Evolutionary conservation across 2,329 filamentous ascomycete genomes (phyloP), one percentile per base, ranked within the genome.

Genomic region (Fusarium sp.): DNA sequence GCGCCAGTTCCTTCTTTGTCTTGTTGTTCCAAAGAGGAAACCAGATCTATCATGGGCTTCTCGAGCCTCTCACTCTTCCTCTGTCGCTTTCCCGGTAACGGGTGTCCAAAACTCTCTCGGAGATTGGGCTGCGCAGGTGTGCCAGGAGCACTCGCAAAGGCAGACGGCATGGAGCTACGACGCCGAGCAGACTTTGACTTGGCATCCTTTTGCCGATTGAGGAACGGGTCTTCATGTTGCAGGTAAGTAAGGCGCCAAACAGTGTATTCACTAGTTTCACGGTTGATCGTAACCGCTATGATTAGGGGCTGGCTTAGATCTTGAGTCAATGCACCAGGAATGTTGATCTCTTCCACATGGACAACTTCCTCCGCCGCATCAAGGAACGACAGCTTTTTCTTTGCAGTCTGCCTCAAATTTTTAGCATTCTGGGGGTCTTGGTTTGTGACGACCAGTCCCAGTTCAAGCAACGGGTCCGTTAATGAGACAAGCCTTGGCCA

Each of bases 241-340:
- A 94, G 84, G 77, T 97, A 97, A 46, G 89, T 87, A 55, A 94
- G 87, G 62, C 90, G 91, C 95, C 95, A 98, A 47, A 98, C 85
- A 5, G 91, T 96, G 77, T 97, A 94, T 74, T 90, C 87, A 72
- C 89, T 91, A 5, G 89, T 89, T 70, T 93, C 91, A 58, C 89
- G 84, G 76, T 98, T 97, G 67, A 91, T 84, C 1, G 95, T 98
- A 53, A 98, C 87, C 13, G 93, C 90, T 59, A 98, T 82, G 13
- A 92, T 87, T 27, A 98, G 81, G 20, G 85, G 84, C 30, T 85
- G 82, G 56, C 83, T 82, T 48, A 82, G 22, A 72, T 75, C 34
- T 72, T 76, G 59, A 70, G 73, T 58, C 77, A 77, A 69, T 27
- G 74, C 73, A 52, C 83, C 83, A n/a, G 88, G 82, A 51, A 92